Base-by-base conservation (phyloP, 805 yeast species). In the Candida suzukii region DNA sequence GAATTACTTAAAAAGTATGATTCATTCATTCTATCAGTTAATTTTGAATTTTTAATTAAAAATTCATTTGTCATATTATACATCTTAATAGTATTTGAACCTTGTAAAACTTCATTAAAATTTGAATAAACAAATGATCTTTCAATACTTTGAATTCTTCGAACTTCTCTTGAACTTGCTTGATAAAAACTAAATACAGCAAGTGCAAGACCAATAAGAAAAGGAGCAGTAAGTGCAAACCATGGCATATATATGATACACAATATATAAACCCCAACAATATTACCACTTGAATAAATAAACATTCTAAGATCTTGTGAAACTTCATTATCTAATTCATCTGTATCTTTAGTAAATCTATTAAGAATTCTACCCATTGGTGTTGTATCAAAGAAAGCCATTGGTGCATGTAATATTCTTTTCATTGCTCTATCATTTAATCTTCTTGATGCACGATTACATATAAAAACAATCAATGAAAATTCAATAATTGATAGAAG, bases 311-410 rank as follows among this genome's bases (percentile, higher is more conserved):
- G 48, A 51, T 82, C 86, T 52, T 84, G 88, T 44, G 79, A 78
- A 51, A 87, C 67, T 58, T 83, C 91, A 54, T 84, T 86, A 54
- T 87, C 95, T 58, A 87, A 63, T 4, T 79, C 77, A 56, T 88
- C 95, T 0, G 93, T 83, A 57, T 88, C 96, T 46, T 86, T 86
- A 1, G 95, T 86, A 60, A 87, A 88, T 48, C 95, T 68, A 60
- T 86, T 88, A 54, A 88, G 66, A 43, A 88, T 77, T 50, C 95
- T 70, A 3, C 96, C 96, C 71, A 85, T 73, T 25, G 96, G 96
- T 0, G 95, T 83, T 2, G 88, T 78, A 52, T 88, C 96, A 61
- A 87, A 72, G 57, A 76, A 88, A 0, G 78, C 61, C 93, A 87
- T 87, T 39, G 95, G 95, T 0, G 93, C 79, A 46, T 78, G 81